Evolutionary conservation across 1,284 basidiomycete species (phyloP).

Genomic region (Cutaneotrichosporon mucoides): DNA sequence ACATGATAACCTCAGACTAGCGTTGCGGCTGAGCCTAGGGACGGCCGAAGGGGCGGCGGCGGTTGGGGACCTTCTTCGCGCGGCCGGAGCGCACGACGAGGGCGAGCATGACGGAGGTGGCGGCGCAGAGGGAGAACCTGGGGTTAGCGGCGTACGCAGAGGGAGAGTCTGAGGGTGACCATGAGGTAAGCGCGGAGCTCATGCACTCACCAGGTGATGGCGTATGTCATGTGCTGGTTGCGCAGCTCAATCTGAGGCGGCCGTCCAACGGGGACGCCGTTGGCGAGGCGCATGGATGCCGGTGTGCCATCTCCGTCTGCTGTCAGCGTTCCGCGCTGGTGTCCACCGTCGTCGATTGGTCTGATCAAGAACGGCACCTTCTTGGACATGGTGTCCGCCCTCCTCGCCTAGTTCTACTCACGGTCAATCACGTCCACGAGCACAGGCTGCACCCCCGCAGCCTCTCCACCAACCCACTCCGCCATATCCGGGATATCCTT

Average conservation of each 20-base stretch:
- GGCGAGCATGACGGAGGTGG: slow-evolving; percentile 50
- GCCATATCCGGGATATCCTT: slow-evolving; percentile 79
- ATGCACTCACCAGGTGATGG: slow-evolving; percentile 74
- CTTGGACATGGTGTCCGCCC: too few species aligned
- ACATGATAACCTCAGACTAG: too few species aligned
- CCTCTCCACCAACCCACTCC: slow-evolving; percentile 64
- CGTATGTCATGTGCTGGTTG: slow-evolving; percentile 93
- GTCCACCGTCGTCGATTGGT: too few species aligned
- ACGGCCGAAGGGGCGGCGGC: neutral
- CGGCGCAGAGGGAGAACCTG: slow-evolving; percentile 52
- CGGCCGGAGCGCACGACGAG: slow-evolving; percentile 41
- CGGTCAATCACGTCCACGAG: slow-evolving; percentile 69
- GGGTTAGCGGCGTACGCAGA: neutral
- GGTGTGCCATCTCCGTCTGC: slow-evolving; percentile 66
- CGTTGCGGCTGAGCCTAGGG: too few species aligned
- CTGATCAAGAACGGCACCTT: too few species aligned
- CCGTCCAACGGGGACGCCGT: slow-evolving; percentile 82
- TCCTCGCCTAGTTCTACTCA: slow-evolving; percentile 15
- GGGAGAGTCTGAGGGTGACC: too few species aligned
- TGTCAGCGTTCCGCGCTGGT: neutral
- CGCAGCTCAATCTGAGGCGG: slow-evolving; percentile 80
- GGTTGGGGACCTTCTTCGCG: slow-evolving; percentile 21
- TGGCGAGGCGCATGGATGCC: slow-evolving; percentile 62
- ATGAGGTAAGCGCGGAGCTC: neutral
- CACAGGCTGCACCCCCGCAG: slow-evolving; percentile 70